Evolutionary conservation across 257 asterid species (phyloP), one percentile per base, ranked within the genome.

Genomic region (Primulina huaijiensis): DNA sequence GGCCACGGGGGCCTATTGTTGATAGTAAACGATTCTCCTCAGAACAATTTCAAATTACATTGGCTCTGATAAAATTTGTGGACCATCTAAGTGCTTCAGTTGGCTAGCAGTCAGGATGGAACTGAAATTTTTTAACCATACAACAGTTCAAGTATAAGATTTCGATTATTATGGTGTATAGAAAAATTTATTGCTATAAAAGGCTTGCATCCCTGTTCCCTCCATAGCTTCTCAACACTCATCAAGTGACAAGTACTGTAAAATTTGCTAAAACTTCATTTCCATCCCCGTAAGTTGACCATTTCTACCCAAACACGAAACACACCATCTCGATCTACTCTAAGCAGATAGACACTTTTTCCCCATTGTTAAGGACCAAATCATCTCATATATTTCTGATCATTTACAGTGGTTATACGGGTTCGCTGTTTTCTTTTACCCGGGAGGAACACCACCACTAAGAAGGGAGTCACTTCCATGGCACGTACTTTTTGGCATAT

Each of bases 381-480:
- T 23, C 19, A 30, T 64, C 57, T 64, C 34, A 16, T 61, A 27
- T 50, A 21, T 61, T 43, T 40, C 19, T 67, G 12, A 8, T 43
- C 16, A 66, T 67, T 59, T 77, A 83, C 95, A 94, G 99, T 94
- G 99, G 99, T 25, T 91, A 30, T 91, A 79, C 53, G 99, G 98
- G 8, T 87, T 94, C 72, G 11, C 88, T 56, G 89, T 89, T 52
- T 94, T 94, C 85, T 94, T 94, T 88, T 94, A 57, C 85, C 99
- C 99, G 0, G 98, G 99, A 21, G 99, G 97, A 64, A 55, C 95
- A 30, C 19, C 87, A 9, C 57, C 77, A 25, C 61, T 91, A 3
- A 84, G 97, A 72, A 85, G 90, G 0, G 88, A 73, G 61, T 86
- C 95, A 2, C 95, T 94, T 38, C 99, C 99, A 50, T 94, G 97